Base-by-base conservation (phyloP, 2,329 filamentous ascomycete species). In the Simplicillium aogashimaense region DNA sequence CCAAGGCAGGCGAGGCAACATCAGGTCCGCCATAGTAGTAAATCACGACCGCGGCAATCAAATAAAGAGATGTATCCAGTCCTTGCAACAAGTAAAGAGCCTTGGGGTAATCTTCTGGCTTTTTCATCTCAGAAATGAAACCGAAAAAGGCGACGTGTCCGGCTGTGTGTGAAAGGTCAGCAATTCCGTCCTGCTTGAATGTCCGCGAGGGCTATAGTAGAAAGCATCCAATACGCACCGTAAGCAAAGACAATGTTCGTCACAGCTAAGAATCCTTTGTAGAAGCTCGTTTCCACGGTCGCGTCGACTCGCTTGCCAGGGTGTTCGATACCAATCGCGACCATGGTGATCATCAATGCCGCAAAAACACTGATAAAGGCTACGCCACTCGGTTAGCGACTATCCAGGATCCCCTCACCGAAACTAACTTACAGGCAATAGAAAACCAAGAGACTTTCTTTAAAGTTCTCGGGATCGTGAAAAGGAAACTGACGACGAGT, bases 241-340 rank as follows among this genome's bases (percentile, higher is more conserved):
- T 79, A 85, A 33, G 81, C 78, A 43, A 85, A 74, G 42, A 82
- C 66, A 39, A 85, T 83, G 57, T 83, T 83, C 48, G 64, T 67
- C n/a, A 80, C 65, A 2, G 73, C 69, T 9, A 72, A 63, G 50
- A 81, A 78, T 7, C 64, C 74, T 40, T 70, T 60, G 33, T 63
- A 62, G 18, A 79, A 60, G 6, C 59, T 57, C 10, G 69, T 55
- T 32, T 46, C 40, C 7, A 56, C 52, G 1, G 50, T 47, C 7
- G 45, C 44, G 5, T 41, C 42, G 3, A 42, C 10, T 0, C 44
- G 32, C 7, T 38, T 41, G 2, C n/a, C 39, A 3, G 48, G 36
- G 32, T 45, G 40, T 30, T 52, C 42, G 18, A 79, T 60, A 4
- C 74, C 76, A 8, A 81, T 71, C 3, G 67, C 75, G 44, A 81